These are phyloP conservation scores for Balakata baccata DNA, from an alignment of 345 rosid species.

Conservation along the genomic window DNA sequence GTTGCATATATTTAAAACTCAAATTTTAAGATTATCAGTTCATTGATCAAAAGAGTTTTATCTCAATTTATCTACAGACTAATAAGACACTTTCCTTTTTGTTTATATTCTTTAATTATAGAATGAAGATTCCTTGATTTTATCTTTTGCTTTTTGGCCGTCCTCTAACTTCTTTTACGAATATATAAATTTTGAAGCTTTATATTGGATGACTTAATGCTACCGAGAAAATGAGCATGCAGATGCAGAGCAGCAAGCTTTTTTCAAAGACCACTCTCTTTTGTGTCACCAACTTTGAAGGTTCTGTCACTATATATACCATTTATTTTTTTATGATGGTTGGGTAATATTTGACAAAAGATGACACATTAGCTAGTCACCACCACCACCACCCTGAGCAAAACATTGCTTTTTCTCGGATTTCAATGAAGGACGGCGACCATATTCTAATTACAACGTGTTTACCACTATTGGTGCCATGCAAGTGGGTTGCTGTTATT, in stretches of 20 bases:
- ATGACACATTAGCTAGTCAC: conserved; percentile 12
- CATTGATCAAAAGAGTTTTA: too few species aligned
- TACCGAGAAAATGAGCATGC: background rate
- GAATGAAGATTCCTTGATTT: conserved; percentile 34
- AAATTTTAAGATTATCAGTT: too few species aligned
- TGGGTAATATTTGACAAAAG: background rate
- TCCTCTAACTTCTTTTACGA: background rate
- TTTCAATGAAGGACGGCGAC: background rate
- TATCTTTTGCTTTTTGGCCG: conserved; percentile 33
- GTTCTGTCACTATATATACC: conserved; percentile 8
- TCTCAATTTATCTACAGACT: too few species aligned
- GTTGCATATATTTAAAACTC: too few species aligned
- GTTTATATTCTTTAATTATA: too few species aligned
- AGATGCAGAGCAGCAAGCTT: background rate
- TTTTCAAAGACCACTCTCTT: conserved; percentile 30
- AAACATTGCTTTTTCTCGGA: conserved; percentile 3
- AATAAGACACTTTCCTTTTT: conserved; percentile 19
- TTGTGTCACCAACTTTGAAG: conserved; percentile 32
- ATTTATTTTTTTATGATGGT: background rate
- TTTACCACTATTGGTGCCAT: background rate
- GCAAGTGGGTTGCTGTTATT: background rate
- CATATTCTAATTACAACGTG: background rate
- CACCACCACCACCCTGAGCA: background rate
- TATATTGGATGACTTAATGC: background rate
- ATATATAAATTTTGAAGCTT: background rate